Base-by-base conservation (phyloP, 768 basidiomycete species). In the Kockovaella imperatae region DNA sequence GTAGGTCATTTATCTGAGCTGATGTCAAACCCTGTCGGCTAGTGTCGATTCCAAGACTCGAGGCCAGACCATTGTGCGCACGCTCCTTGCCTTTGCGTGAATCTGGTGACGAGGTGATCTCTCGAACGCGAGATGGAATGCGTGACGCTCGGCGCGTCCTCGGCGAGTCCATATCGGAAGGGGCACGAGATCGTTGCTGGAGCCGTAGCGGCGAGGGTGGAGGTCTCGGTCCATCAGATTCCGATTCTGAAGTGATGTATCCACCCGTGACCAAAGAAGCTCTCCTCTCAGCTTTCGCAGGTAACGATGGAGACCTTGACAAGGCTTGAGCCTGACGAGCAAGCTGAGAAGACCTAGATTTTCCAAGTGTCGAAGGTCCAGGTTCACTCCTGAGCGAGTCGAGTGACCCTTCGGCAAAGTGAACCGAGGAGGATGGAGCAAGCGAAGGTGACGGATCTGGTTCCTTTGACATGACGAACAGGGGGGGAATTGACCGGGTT, bases 1-100 rank as follows among this genome's bases (percentile, higher is more conserved):
- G 48, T 2, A 66, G 57, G 18, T 45, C 42, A 24, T 60, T 49
- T 15, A 66, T 62, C 56, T 66, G 64, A 28, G 62, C 64, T 65
- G 30, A 4, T 24, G 23, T 45, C 14, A 17, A 17, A 26, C 20
- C 31, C 29, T 5, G 2, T 18, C 3, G 3, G 8, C 20, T 10
- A 26, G 11, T 4, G 8, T 31, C 45, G 11, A 62, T 32, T 3
- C 60, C 60, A 28, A 62, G 32, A 38, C 57, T 59, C n/a, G 60
- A 48, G 3, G 52, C 60, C 13, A 62, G 47, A 35, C 41, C 53
- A 42, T 38, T 41, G 23, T 10, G 39, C 21, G 44, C 57, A 17
- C 45, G 54, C 34, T 50, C 47, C 38, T 62, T 62, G 18, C 54
- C 60, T 39, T 59, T 61, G 3, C 45, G 6, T 24, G 18, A 21